These are phyloP conservation scores for Naegleria gruberi DNA, from an alignment of 208 protist species.

Conservation along the genomic window DNA sequence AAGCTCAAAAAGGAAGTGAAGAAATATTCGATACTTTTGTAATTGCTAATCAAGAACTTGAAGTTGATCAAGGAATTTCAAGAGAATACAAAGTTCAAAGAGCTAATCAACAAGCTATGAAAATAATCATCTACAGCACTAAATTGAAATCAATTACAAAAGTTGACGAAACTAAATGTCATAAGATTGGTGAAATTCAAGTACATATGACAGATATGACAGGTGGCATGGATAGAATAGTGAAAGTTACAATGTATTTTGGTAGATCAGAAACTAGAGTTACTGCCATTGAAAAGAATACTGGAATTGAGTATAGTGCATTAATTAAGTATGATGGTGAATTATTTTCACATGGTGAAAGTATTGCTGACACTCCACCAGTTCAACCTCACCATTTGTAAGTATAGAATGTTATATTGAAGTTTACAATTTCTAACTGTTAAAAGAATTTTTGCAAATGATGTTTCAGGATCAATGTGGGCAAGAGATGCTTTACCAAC, in stretches of 20 bases:
- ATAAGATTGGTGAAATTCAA: background rate
- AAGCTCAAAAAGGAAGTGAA: background rate
- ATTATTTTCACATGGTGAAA: background rate
- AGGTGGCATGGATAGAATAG: background rate
- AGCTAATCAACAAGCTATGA: background rate
- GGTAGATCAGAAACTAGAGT: background rate
- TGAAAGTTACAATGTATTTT: background rate
- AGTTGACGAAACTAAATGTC: background rate
- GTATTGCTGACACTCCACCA: background rate
- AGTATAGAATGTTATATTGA: no score
- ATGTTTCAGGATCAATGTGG: background rate
- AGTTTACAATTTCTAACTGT: no score
- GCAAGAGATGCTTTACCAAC: background rate
- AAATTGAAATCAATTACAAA: background rate
- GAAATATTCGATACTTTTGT: background rate
- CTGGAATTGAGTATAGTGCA: background rate
- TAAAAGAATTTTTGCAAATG: background rate
- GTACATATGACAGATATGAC: background rate
- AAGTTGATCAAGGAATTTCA: background rate
- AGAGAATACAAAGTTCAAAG: background rate
- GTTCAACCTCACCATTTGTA: background rate
- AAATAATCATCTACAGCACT: background rate
- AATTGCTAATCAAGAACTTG: background rate
- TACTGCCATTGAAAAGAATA: background rate
- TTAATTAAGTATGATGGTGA: background rate